Evolutionary conservation across 2,329 filamentous ascomycete genomes (phyloP), one percentile per base, ranked within the genome.

Genomic region (Bisporella sp.): DNA sequence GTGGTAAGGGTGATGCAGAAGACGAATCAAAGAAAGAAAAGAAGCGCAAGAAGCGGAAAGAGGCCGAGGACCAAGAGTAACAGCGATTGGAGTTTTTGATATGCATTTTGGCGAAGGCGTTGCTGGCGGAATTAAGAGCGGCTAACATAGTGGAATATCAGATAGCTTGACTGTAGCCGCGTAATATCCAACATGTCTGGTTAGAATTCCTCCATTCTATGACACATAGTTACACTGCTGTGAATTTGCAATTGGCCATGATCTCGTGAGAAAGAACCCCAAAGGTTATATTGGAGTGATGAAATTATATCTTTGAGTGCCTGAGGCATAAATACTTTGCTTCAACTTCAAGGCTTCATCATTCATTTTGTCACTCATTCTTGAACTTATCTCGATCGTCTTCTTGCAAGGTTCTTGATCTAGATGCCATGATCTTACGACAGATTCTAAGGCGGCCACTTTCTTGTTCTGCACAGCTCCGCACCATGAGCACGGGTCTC

Each of bases 401-500:
- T 5, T 9, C 8, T 7, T 42, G 9, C 13, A 11, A 21, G 21
- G 2, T 2, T 21, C 21, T 21, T 21, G 3, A 21, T 21, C 21
- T 21, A 21, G 7, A 44, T 45, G 31, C 37, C 46, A 61, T 61
- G 59, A 52, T 57, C 13, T 50, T 55, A 42, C 47, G 54, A 41
- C 28, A 50, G 11, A 32, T 46, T 33, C 31, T 48, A 9, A 21
- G 30, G n/a, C 31, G 32, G 8, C 21, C 47, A 11, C 31, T 37
- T 32, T 40, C 49, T 21, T 41, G 48, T 31, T 45, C 40, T 28
- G 43, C 30, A 32, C 50, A 54, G 31, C 32, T 56, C 41, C 56
- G 52, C 35, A 49, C 46, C 5, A 62, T 59, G 62, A 54, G 33
- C 37, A 57, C 58, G 28, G 40, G 28, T 6, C 49, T 57, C 41